phyloP scores from a whole-genome alignment of 768 basidiomycete genomes.

The Mrakia frigida region DNA sequence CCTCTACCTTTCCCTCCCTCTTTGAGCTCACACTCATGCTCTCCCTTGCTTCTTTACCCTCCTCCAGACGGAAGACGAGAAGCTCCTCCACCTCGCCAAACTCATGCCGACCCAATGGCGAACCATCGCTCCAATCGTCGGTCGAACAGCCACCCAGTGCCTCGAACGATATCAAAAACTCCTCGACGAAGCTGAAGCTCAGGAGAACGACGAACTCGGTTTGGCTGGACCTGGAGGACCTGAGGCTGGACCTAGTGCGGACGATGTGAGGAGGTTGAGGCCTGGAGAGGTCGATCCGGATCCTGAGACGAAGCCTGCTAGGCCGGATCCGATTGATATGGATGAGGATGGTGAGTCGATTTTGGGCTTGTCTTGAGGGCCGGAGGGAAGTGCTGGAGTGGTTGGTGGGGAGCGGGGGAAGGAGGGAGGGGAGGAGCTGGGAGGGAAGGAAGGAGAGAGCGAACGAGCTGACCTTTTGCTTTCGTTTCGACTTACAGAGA shows the following conservation, averaged over 20 bases:
- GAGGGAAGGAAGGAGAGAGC: background rate
- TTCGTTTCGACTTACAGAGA: constrained; percentile 54
- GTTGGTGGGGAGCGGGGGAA: background rate
- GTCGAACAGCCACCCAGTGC: constrained; percentile 95
- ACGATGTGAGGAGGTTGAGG: constrained; percentile 78
- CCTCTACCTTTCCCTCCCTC: background rate
- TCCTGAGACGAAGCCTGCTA: constrained; percentile 95
- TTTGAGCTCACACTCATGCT: background rate
- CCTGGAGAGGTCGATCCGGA: constrained; percentile 99
- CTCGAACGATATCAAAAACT: constrained; percentile 97
- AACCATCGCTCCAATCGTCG: constrained; percentile 96
- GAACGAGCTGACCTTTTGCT: background rate
- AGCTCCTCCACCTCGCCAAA: constrained; percentile 92
- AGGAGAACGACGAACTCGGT: constrained; percentile 92
- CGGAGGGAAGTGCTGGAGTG: background rate
- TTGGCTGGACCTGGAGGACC: constrained; percentile 68
- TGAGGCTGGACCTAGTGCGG: constrained; percentile 81
- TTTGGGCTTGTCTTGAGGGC: no score
- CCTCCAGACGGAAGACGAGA: constrained; percentile 91
- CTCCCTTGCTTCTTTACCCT: background rate
- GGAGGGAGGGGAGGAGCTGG: background rate
- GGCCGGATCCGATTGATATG: constrained; percentile 99
- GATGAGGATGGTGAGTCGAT: constrained; percentile 80
- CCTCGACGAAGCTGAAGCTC: constrained; percentile 91
- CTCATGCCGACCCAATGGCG: constrained; percentile 99